These are phyloP conservation scores for Kodamaea sagamina DNA, from an alignment of 805 yeast genomes.

Conservation along the genomic window DNA sequence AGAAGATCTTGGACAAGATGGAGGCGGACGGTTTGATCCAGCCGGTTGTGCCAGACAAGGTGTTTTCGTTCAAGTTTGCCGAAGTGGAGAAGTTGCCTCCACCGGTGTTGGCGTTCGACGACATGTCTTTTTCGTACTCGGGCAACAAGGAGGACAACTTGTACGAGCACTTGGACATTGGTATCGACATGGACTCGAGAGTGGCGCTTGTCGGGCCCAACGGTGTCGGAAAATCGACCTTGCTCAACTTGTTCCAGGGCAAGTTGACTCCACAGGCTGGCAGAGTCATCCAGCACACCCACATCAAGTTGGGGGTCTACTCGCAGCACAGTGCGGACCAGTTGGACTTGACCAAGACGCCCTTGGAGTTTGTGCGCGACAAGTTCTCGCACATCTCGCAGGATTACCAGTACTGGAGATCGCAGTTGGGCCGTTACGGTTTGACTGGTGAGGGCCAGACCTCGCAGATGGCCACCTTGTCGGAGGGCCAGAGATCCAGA, in stretches of 20 bases:
- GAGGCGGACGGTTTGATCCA: constrained; percentile 98
- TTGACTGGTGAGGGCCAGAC: constrained; percentile 99
- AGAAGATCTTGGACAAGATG: constrained; percentile 99
- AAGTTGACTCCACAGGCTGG: constrained; percentile 86
- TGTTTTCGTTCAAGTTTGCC: constrained; percentile 91
- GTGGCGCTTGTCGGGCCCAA: constrained; percentile 97
- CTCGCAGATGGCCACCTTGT: constrained; percentile 95
- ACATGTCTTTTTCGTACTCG: constrained; percentile 88
- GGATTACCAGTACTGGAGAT: constrained; percentile 98
- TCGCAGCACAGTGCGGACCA: constrained; percentile 99
- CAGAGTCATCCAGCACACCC: constrained; percentile 96
- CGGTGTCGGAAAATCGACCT: constrained; percentile 98
- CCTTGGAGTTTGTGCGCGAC: constrained; percentile 95
- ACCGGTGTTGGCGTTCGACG: constrained; percentile 96
- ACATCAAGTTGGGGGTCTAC: constrained; percentile 96
- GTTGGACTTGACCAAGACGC: constrained; percentile 91
- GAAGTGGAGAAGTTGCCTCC: constrained; percentile 97
- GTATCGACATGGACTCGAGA: constrained; percentile 99
- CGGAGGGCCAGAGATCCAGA: constrained; percentile 99
- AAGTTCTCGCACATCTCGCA: constrained; percentile 87
- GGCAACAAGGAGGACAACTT: constrained; percentile 81
- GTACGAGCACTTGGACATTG: constrained; percentile 89
- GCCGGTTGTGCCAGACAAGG: constrained; percentile 90
- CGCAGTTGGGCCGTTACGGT: constrained; percentile 96
- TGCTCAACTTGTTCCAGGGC: constrained; percentile 96